A percentile compares a stretch with the other conserved stretches of the same genome.
phyloP scores from a whole-genome alignment of 805 yeast species.

The Cephaloascus fragrans region DNA sequence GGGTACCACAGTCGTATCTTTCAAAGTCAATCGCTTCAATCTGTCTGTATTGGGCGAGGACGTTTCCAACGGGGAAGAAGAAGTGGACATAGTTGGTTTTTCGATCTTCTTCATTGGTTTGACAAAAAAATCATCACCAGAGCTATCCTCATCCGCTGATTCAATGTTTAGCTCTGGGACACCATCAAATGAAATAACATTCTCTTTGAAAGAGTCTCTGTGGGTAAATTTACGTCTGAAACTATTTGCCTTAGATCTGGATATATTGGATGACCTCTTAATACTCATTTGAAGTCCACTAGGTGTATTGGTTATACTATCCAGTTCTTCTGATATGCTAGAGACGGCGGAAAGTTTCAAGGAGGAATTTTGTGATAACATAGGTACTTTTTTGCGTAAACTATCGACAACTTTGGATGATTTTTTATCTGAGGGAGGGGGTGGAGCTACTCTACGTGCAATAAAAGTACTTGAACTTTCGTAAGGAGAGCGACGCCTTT shows the following conservation, averaged over 20 bases:
- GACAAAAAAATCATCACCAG: slow-evolving; percentile 20
- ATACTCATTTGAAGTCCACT: background rate
- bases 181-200: slow-evolving; percentile 62
- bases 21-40: background rate
- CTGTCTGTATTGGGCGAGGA: background rate
- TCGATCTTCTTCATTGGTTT: slow-evolving; percentile 17
- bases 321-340: background rate
- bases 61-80: background rate
- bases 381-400: slow-evolving; percentile 12
- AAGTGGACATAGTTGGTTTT: no score
- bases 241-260: slow-evolving; percentile 2
- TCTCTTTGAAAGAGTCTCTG: slow-evolving; percentile 57
- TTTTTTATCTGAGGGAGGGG: slow-evolving; percentile 37
- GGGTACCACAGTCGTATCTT: slow-evolving; percentile 1
- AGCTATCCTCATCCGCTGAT: slow-evolving; percentile 12
- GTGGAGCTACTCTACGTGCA: slow-evolving; percentile 66
- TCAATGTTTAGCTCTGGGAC: slow-evolving; percentile 42
- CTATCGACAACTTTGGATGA: slow-evolving; percentile 7
- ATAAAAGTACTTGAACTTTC: slow-evolving; percentile 41
- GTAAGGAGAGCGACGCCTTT: slow-evolving; percentile 68
- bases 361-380: background rate
- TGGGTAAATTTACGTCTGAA: slow-evolving; percentile 7
- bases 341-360: background rate
- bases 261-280: background rate
- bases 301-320: background rate